Conservation (phyloP, 805 yeast species). For the Phaffomyces thermotolerans region DNA sequence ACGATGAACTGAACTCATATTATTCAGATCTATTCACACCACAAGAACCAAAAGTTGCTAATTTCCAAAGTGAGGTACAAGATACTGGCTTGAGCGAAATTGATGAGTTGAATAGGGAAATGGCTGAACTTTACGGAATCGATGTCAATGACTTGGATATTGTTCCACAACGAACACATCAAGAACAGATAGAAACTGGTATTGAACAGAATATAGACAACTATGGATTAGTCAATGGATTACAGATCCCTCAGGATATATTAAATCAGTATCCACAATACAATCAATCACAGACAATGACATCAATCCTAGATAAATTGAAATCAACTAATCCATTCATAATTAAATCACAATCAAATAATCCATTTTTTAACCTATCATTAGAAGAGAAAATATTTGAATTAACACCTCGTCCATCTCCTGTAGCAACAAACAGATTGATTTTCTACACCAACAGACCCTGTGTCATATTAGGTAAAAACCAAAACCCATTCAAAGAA, state of each 20-base stretch:
- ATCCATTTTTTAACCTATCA: conserved; percentile 75
- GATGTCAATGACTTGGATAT: too few relatives aligned
- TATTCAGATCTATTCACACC: conserved; percentile 29
- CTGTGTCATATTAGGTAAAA: conserved; percentile 91
- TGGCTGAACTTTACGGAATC: conserved; percentile 24
- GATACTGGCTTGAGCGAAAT: conserved; percentile 12
- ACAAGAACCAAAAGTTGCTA: too few relatives aligned
- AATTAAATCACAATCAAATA: conserved; percentile 47
- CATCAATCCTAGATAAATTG: conserved; percentile 20
- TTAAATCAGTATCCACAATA: neutral
- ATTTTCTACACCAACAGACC: conserved; percentile 71
- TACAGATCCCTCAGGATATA: neutral
- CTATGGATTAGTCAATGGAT: neutral
- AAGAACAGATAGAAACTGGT: too few relatives aligned
- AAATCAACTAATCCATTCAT: conserved; percentile 37
- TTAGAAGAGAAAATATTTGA: conserved; percentile 73
- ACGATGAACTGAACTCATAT: conserved; percentile 27
- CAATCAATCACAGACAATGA: neutral
- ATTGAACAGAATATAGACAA: neutral
- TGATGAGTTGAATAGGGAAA: conserved; percentile 28
- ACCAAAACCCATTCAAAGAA: conserved; percentile 93
- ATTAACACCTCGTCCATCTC: conserved; percentile 40
- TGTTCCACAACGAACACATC: too few relatives aligned
- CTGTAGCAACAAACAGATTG: conserved; percentile 31
- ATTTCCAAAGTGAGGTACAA: too few relatives aligned